Evolutionary conservation across 495 filamentous ascomycete genomes (phyloP), one percentile per base, ranked within the genome.

Genomic region (Xylaria grammica): DNA sequence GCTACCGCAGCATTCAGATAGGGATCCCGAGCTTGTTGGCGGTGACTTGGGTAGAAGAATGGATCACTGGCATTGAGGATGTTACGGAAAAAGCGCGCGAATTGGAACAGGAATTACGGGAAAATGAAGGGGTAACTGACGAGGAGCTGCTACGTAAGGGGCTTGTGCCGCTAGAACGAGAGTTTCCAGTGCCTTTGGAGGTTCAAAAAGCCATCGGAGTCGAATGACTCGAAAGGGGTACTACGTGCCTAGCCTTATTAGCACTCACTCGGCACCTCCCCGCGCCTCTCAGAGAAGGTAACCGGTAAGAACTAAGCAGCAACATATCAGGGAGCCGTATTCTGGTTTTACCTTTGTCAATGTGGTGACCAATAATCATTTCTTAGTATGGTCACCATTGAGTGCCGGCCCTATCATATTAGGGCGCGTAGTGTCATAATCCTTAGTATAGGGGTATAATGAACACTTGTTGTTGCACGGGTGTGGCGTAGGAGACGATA

Each of bases 1-100:
- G 60, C 27, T 79, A 85, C 69, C 72, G 86, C 51, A 85, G 83
- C 65, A 82, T 90, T 49, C 87, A 90, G 77, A 82, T 89, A 66
- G 87, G 87, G 20, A 77, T 89, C 42, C 75, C 78, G n/a, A 72
- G 68, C 32, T 71, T 67, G 7, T 62, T 83, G 51, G 73, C 75
- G 13, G 70, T 64, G 65, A 65, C 67, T 61, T 88, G 81, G 80
- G 73, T 77, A 24, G 78, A 81, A 62, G 74, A 84, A 52, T 80
- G 82, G 74, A 82, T 87, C 67, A 77, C 82, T 11, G 67, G 65
- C 6, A 86, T 88, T 61, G 78, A 84, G 55, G 86, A 89, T 78
- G 84, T 88, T 4, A 89, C 86, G 24, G 82, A 78, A 20, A 72
- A 48, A 51, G 85, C 85, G 60, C 73, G 74, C 56, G 67, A 74